Evolutionary conservation across 208 protist genomes (phyloP), one percentile per base, ranked within the genome.

Genomic region (Blastocrithidia nonstop): DNA sequence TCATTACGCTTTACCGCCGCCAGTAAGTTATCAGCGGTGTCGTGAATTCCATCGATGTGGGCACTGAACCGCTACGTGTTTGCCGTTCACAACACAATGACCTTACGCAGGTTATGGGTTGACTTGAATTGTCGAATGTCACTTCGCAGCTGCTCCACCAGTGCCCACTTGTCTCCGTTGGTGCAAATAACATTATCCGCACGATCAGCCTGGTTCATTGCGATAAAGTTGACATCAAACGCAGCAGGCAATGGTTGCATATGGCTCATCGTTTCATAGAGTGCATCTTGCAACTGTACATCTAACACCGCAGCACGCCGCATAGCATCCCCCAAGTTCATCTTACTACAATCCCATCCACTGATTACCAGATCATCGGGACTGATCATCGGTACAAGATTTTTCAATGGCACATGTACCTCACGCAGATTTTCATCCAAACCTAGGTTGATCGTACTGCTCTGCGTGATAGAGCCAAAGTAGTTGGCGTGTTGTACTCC

Each of bases 41-140:
- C 90, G 73, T 99, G 96, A 45, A 98, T 27, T 26, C 95, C 96
- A 16, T 52, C 50, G 9, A 40, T 11, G 44, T 98, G 56, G 32
- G 88, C 77, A 36, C 71, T 72, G 72, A 98, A 99, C 29, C 96
- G 71, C 74, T 99, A 97, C 29, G 97, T 99, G 61, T 97, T 99
- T 17, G 96, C 97, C 25, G 96, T 96, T 97, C 97, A 99, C 8
- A 98, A 67, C 21, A 99, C 83, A 28, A 99, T 76, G 7, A 99
- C 86, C 57, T 95, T 94, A 48, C 99, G 97, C 13, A 98, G 66
- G 6, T 64, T 45, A 61, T 99, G 88, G 6, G 49, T 7, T 20
- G 64, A 45, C 65, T 88, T 93, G 54, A 93, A 90, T 22, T 78
- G 35, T 22, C 92, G 64, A 53, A 99, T 99, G 65, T 99, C 91